Conservation (phyloP, 345 rosid genomes). For the Eucalyptus sp. region DNA sequence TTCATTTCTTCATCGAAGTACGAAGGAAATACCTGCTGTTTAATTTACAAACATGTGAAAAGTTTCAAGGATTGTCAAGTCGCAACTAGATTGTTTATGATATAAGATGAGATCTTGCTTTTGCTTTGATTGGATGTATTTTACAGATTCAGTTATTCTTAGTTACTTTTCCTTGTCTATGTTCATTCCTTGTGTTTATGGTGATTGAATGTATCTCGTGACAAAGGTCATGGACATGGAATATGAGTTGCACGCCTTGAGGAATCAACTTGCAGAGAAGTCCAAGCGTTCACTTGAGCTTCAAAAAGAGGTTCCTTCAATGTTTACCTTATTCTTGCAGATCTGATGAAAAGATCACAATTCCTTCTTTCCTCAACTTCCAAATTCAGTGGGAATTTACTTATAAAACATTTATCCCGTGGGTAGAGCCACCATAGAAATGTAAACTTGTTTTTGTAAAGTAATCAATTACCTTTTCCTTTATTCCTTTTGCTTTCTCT, state of each 20-base stretch:
- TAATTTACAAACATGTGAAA: neutral
- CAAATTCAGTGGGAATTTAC: neutral
- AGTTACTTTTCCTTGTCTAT: neutral
- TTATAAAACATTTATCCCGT: neutral
- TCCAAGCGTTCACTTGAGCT: constrained; percentile 61
- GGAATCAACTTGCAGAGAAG: constrained; percentile 77
- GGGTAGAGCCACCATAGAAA: neutral
- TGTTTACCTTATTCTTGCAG: neutral
- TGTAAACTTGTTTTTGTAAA: neutral
- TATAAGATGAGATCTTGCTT: neutral
- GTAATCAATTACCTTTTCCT: neutral
- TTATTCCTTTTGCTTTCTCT: neutral
- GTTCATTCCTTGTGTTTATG: neutral
- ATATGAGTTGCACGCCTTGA: constrained; percentile 70
- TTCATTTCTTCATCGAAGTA: neutral
- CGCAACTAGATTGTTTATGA: neutral
- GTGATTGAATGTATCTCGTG: neutral
- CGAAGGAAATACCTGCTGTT: neutral
- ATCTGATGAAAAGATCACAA: neutral
- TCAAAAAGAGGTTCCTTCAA: constrained; percentile 46
- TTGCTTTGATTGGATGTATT: neutral
- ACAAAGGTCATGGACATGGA: constrained; percentile 92
- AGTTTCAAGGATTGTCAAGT: neutral
- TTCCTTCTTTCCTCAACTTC: neutral
- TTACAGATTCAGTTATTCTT: neutral